Evolutionary conservation across 2,329 filamentous ascomycete genomes (phyloP).

Genomic region (Fusarium odoratissimum): DNA sequence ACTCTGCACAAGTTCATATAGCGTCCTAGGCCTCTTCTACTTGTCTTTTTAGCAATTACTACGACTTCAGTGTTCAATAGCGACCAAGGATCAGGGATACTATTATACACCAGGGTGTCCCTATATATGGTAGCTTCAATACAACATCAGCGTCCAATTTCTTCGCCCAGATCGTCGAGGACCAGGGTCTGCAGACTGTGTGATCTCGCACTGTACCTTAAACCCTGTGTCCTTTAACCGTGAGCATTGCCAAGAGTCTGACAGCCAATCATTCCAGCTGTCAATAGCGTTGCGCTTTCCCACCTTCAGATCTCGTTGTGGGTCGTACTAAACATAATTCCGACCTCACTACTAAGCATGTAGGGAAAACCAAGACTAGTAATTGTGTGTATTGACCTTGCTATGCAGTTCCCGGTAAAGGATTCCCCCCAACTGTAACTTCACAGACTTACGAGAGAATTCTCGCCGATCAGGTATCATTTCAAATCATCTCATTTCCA

Average conservation of each 20-base stretch:
- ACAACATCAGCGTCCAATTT: too few relatives aligned
- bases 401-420: background rate
- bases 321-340: conserved; percentile 13
- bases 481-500: background rate
- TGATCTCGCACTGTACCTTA: background rate
- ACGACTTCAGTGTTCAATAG: too few relatives aligned
- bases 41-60: too few relatives aligned
- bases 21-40: too few relatives aligned
- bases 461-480: conserved; percentile 1
- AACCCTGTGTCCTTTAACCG: background rate
- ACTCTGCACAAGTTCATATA: too few relatives aligned
- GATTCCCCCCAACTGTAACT: background rate
- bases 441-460: background rate
- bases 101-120: too few relatives aligned
- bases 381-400: background rate
- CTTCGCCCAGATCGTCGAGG: background rate
- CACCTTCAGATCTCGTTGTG: background rate
- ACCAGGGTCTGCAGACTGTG: background rate
- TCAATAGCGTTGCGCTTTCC: background rate
- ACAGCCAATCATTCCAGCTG: background rate
- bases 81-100: too few relatives aligned
- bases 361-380: background rate
- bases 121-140: too few relatives aligned
- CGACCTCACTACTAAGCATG: conserved; percentile 1
- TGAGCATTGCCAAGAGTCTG: conserved; percentile 9